Evolutionary conservation across 176 grass and related monocot species (phyloP), one percentile per base, ranked within the genome.

Genomic region (Urochloa ruziziensis): DNA sequence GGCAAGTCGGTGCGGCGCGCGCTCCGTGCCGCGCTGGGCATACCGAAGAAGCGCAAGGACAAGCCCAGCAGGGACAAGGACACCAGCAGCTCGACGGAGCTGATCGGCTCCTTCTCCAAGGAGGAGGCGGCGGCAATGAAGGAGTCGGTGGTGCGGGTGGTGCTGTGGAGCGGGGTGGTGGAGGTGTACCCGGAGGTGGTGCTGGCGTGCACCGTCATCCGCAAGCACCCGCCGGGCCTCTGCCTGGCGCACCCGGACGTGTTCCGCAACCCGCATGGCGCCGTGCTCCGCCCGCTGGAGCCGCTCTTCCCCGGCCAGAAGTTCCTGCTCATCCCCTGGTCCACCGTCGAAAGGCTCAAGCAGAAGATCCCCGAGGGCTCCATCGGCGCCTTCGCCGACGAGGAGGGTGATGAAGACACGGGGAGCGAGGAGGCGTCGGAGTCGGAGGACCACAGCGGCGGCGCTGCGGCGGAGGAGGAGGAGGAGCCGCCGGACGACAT

Each of bases 301-400:
- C 75, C 68, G 17, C 91, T 94, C 4, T 79, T 94, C 23, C 92
- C 92, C 0, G 92, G 92, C 24, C 88, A 94, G 48, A 94, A 94
- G 75, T 86, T 94, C 32, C 56, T 83, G 11, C 83, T 94, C 2
- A 25, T 94, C 4, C 88, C 92, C 0, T 27, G 61, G 69, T 24
- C 25, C 46, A 94, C 92, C 52, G n/a, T 91, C 14, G 11, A 9
- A 2, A 52, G 36, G 63, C 88, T 94, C 27, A 72, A 77, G 75
- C 82, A 70, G 8, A 43, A 67, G 12, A 86, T 88, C 21, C 85
- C 82, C 1, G 71, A 59, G 77, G 25, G 59, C 37, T 74, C 87
- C 28, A 35, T 80, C 75, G 59, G 30, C 60, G 81, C 81, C 23
- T 73, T 83, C 63, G 3, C 5, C 17, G 12, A 32, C 11, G 66